Evolutionary conservation across 352 stramenopile genomes (phyloP).

Genomic region (Elongisporangium senticosum): DNA sequence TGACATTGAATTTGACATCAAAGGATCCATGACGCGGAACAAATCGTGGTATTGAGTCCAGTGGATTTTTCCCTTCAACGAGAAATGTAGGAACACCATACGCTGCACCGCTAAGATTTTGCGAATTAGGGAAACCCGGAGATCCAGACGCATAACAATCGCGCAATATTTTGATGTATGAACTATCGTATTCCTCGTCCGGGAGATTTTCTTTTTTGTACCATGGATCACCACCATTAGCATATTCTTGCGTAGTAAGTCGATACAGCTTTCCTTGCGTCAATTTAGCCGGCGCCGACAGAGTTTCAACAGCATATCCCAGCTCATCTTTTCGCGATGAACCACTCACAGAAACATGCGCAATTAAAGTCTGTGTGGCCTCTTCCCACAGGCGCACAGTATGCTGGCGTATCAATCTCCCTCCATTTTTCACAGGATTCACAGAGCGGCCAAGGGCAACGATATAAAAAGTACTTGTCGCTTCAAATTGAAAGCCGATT

Average conservation of each 20-base stretch:
- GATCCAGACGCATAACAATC: conserved; percentile 85
- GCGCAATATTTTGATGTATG: conserved; percentile 82
- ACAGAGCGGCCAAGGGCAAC: conserved; percentile 78
- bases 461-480: conserved; percentile 72
- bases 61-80: conserved; percentile 67
- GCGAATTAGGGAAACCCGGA: conserved; percentile 75
- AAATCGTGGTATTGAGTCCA: conserved; percentile 59
- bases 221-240: conserved; percentile 83
- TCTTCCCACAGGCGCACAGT: conserved; percentile 83
- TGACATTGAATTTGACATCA: conserved; percentile 56
- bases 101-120: conserved; percentile 78
- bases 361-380: conserved; percentile 59
- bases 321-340: conserved; percentile 64
- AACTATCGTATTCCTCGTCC: conserved; percentile 82
- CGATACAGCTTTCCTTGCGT: conserved; percentile 84
- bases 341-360: conserved; percentile 52
- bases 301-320: conserved; percentile 69
- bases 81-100: conserved; percentile 85
- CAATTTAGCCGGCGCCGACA: conserved; percentile 46
- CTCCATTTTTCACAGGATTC: conserved; percentile 58
- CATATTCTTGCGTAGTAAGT: conserved; percentile 83
- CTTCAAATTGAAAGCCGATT: conserved; percentile 88
- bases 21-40: conserved; percentile 48
- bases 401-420: conserved; percentile 62
- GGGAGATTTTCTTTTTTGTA: conserved; percentile 88